phyloP scores from a whole-genome alignment of 192 early-diverging fungal species.

The Linderina pennispora region DNA sequence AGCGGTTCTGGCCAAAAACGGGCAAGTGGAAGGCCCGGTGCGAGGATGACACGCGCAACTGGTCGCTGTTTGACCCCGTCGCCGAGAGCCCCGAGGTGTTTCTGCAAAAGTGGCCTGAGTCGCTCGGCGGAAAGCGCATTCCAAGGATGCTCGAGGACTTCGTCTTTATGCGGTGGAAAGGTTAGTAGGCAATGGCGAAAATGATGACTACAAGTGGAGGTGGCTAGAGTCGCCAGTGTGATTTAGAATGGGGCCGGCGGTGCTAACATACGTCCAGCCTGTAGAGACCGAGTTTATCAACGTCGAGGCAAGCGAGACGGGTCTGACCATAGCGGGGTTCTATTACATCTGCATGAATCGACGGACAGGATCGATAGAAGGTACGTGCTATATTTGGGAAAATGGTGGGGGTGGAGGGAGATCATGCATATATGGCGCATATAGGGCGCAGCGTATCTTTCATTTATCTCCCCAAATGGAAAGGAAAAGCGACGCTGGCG shows the following conservation, averaged over 20 bases:
- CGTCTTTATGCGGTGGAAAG: slow-evolving; percentile 71
- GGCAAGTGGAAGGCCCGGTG: slow-evolving; percentile 51
- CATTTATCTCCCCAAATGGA: too few species aligned
- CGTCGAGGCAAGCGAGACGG: slow-evolving; percentile 42
- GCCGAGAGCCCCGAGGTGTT: slow-evolving; percentile 19
- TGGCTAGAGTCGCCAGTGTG: too few species aligned
- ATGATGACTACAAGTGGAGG: too few species aligned
- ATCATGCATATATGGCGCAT: too few species aligned
- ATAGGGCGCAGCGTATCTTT: too few species aligned
- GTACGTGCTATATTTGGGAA: too few species aligned
- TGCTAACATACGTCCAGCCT: not conserved
- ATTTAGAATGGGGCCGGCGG: too few species aligned
- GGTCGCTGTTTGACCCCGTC: slow-evolving; percentile 29
- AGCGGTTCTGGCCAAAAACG: slow-evolving; percentile 50
- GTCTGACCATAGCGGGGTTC: slow-evolving; percentile 60
- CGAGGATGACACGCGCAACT: slow-evolving; percentile 23
- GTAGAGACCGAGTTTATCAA: slow-evolving; percentile 55
- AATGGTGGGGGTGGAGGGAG: too few species aligned
- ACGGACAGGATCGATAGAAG: slow-evolving; percentile 51
- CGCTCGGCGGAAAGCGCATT: slow-evolving; percentile 34
- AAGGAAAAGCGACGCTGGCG: too few species aligned
- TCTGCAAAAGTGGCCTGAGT: slow-evolving; percentile 23
- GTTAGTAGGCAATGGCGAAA: slow-evolving; percentile 3
- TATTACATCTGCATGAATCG: slow-evolving; percentile 63
- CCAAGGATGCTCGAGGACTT: slow-evolving; percentile 51